Base-by-base conservation (phyloP, 352 stramenopile genomes). In the Globisporangium parvum region DNA sequence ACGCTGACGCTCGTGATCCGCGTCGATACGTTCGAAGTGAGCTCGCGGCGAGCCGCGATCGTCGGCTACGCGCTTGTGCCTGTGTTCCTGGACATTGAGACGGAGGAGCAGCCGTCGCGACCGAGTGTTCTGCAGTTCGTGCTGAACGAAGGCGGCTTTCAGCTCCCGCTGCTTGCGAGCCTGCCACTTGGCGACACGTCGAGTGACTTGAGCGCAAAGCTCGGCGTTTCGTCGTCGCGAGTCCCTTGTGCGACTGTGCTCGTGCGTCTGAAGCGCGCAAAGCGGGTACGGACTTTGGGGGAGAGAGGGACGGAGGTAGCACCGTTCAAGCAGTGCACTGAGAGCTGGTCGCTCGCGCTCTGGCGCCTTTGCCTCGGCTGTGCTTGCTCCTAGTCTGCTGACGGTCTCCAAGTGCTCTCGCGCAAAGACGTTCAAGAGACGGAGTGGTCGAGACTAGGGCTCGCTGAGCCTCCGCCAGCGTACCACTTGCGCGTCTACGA, bases 1-100 rank as follows among this genome's bases (percentile, higher is more conserved):
- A 93, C 79, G 1, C 61, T 89, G 28, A 95, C 85, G n/a, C 59
- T 96, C 17, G 55, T 96, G 28, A 73, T 96, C 39, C 80, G 88
- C 20, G 47, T 97, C 12, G 88, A 96, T 45, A 95, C 86, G 1
- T 58, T 96, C 37, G 77, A 96, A 50, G 15, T 65, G 2, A 49
- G 55, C 28, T 84, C 70, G 9, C 83, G 77, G 47, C 52, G 65
- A 20, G 61, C 80, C 6, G 66, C 74, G 12, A 91, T 88, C 18
- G 51, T 96, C 26, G 88, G 85, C 6, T 97, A 97, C 51, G 65
- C 75, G 1, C 44, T 75, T 0, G 61, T 94, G 18, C 66, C 86
- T 2, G 60, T 87, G 3, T 97, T 97, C 60, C 50, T 93, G 11
- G 75, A 95, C 51, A 51, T 60, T 6, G 80, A 89, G 20, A 85